Evolutionary conservation across 192 early-diverging fungal species (phyloP), one percentile per base, ranked within the genome.

Genomic region (Pecoramyces ruminantium): DNA sequence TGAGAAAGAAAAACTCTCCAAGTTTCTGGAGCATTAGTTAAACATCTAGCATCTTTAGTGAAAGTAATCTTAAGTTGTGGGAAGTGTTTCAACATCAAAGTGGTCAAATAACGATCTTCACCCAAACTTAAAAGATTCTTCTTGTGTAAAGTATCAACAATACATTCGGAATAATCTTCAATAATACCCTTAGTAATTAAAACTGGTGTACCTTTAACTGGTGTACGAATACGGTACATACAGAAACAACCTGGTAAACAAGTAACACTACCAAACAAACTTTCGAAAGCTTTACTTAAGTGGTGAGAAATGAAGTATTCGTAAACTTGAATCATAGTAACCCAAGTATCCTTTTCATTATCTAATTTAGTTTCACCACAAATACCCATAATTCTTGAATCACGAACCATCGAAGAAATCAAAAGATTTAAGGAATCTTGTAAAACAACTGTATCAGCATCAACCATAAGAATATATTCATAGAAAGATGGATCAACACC

Each of bases 231-330:
- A 78, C 98, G 93, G 85, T 99, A 99, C 98, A 99, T 97, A 83
- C 92, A 94, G 92, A 99, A 99, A 91, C 98, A 98, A 78, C 97
- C 97, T 28, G 97, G 97, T 81, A 99, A 87, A 90, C 98, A 99
- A 11, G 97, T 96, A 25, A 98, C 97, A 29, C 93, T 95, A 16
- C 97, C 97, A 83, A 98, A 98, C 25, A 98, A 89, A 25, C 96
- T 97, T 87, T 98, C 97, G 81, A 98, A 98, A 9, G 97, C 95
- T 85, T 98, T 98, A 51, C 95, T 92, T 82, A 98, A 88, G 83
- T 98, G 95, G 89, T 98, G 97, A 67, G 93, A 94, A 83, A 98
- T 97, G 86, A 94, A 98, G 89, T 98, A 98, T 87, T 99, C 97
- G 85, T 98, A 98, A 40, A 99, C 30, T 34, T 34, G 30, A 34